Conservation (phyloP, 306 rosid species). For the Ochetophila trinervis region DNA sequence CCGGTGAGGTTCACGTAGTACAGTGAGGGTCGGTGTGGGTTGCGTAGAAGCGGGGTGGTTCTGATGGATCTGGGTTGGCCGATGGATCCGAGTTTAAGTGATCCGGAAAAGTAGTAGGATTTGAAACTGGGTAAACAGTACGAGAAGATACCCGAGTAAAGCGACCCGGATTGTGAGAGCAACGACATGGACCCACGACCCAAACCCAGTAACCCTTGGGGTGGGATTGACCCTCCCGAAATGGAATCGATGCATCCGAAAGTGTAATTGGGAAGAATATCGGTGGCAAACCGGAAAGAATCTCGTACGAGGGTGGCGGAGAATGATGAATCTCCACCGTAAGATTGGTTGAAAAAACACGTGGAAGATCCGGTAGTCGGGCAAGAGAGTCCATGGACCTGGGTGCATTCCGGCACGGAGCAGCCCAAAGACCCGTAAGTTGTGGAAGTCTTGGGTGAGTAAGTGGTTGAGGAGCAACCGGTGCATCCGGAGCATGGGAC, state of each 20-base stretch:
- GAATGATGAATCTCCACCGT: conserved; percentile 73
- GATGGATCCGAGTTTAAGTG: conserved; percentile 69
- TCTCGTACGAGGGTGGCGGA: conserved; percentile 69
- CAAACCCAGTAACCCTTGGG: conserved; percentile 81
- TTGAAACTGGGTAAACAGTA: conserved; percentile 89
- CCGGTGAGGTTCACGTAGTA: conserved; percentile 80
- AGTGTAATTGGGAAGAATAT: conserved; percentile 41
- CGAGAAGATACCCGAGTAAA: conserved; percentile 67
- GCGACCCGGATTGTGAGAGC: conserved; percentile 60
- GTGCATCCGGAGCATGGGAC: conserved; percentile 70
- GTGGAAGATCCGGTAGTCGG: conserved; percentile 33
- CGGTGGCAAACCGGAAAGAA: conserved; percentile 37
- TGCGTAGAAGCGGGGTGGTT: conserved; percentile 71
- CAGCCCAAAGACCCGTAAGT: conserved; percentile 54
- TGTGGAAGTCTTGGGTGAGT: conserved; percentile 49
- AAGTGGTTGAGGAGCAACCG: conserved; percentile 58
- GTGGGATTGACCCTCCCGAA: conserved; percentile 58
- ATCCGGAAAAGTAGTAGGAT: conserved; percentile 85
- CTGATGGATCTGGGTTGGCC: conserved; percentile 77
- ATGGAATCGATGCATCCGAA: conserved; percentile 65
- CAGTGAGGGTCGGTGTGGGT: conserved; percentile 75
- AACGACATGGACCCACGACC: conserved; percentile 84
- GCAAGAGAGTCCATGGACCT: conserved; percentile 68
- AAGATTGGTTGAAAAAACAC: conserved; percentile 72
- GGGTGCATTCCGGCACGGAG: conserved; percentile 49